These are phyloP conservation scores for Ceriops zippeliana DNA, from an alignment of 345 rosid genomes.

Conservation along the genomic window DNA sequence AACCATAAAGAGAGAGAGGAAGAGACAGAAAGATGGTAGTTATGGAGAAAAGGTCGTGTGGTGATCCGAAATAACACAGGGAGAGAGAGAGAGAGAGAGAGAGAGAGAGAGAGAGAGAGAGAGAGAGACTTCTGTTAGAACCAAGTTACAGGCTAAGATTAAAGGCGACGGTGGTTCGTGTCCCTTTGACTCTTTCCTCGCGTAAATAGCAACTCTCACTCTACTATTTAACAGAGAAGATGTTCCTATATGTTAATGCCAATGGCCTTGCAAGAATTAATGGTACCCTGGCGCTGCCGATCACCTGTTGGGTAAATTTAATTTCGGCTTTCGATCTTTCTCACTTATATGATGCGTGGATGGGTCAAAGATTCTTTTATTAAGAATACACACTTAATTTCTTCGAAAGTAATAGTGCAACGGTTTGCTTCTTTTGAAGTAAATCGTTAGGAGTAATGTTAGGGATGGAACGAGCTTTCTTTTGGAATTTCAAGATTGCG, in stretches of 20 bases:
- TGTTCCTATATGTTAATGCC: background rate
- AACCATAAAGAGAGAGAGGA: background rate
- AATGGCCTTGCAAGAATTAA: background rate
- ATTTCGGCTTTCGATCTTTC: too few species aligned
- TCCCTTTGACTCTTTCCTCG: too few species aligned
- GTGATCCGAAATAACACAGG: conserved; percentile 52
- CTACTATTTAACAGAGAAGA: background rate
- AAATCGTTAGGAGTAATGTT: too few species aligned
- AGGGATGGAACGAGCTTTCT: too few species aligned
- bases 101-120: background rate
- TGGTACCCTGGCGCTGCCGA: too few species aligned
- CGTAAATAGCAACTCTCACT: background rate
- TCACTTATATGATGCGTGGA: too few species aligned
- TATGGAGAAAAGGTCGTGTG: conserved; percentile 46
- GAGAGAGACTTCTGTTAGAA: background rate
- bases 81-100: conserved; percentile 25
- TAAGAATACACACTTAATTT: too few species aligned
- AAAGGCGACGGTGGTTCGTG: background rate
- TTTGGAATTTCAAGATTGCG: too few species aligned
- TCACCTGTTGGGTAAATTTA: too few species aligned
- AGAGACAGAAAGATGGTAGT: conserved; percentile 2
- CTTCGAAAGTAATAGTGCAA: too few species aligned
- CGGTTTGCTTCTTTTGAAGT: too few species aligned
- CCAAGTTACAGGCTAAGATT: background rate
- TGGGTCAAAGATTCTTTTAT: too few species aligned